These are phyloP conservation scores for Eutrema japonicum DNA, from an alignment of 345 rosid genomes.

Conservation along the genomic window DNA sequence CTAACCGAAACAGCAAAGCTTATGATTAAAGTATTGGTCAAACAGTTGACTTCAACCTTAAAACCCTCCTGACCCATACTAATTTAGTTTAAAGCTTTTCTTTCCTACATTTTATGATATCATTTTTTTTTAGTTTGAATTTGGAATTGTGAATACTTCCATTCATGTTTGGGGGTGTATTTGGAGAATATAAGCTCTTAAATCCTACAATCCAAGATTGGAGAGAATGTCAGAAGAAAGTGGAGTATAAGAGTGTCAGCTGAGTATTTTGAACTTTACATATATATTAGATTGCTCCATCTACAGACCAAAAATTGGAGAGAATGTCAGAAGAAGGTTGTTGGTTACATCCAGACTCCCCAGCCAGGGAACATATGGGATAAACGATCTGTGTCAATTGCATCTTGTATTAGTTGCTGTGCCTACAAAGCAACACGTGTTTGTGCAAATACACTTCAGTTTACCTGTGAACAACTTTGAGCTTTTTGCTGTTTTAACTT, in stretches of 20 bases:
- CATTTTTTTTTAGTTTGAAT: too few relatives aligned
- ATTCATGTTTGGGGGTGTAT: too few relatives aligned
- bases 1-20: too few relatives aligned
- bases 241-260: too few relatives aligned
- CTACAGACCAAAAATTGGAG: conserved; percentile 3
- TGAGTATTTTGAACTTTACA: background rate
- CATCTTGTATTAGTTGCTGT: conserved; percentile 96
- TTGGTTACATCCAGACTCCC: conserved; percentile 85
- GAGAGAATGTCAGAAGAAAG: too few relatives aligned
- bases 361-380: conserved; percentile 94
- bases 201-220: background rate
- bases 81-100: too few relatives aligned
- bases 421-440: conserved; percentile 51
- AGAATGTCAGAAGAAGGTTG: background rate
- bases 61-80: too few relatives aligned
- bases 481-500: background rate
- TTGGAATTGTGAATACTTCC: background rate
- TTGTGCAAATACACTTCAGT: conserved; percentile 10
- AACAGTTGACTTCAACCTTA: too few relatives aligned
- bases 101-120: too few relatives aligned
- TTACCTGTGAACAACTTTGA: background rate
- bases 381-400: conserved; percentile 78
- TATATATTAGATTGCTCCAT: background rate
- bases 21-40: too few relatives aligned
- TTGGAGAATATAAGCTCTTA: background rate